Evolutionary conservation across 2,329 filamentous ascomycete species (phyloP), one percentile per base, ranked within the genome.

Genomic region (Chaetomiaceae sp.): DNA sequence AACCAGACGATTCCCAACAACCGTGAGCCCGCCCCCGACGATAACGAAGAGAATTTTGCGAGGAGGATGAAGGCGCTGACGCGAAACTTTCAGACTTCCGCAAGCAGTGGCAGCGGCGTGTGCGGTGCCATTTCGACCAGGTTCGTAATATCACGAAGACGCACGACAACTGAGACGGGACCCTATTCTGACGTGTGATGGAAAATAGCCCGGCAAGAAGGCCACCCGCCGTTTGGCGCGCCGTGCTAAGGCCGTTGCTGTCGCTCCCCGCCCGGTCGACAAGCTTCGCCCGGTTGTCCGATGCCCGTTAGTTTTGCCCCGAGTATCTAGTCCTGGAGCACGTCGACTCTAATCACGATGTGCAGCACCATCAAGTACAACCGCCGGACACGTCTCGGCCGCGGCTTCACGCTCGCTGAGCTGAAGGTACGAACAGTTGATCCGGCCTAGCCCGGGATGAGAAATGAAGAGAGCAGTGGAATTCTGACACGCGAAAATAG

Each of bases 101-200:
- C 81, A 96, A 96, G 90, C 91, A 99, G 84, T 99, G 94, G 94
- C 91, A 97, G 80, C 89, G 90, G 81, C 89, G 91, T 80, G 94
- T 99, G 74, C 89, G 90, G 80, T 89, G 89, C 78, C 94, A 99
- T 85, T 99, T 99, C 82, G 90, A 99, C 84, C 94, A 97, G 90
- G 92, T 95, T 55, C 55, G 58, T 62, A 59, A 65, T 56, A 45
- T 62, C 57, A 56, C 48, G 23, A 27, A 54, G 40, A 56, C 30
- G 61, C 25, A 64, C 59, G 59, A 63, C 36, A 50, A 53, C 40
- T 18, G 51, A 30, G 18, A 55, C 51, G 44, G 51, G 65, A 58
- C 25, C n/a, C 21, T 41, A 48, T 54, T 71, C 68, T 74, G 63
- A 74, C 67, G 51, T 60, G 60, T 60, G 43, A 64, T 62, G 48